Evolutionary conservation across 1,284 basidiomycete species (phyloP).

Genomic region (Exobasidium rhododendri): DNA sequence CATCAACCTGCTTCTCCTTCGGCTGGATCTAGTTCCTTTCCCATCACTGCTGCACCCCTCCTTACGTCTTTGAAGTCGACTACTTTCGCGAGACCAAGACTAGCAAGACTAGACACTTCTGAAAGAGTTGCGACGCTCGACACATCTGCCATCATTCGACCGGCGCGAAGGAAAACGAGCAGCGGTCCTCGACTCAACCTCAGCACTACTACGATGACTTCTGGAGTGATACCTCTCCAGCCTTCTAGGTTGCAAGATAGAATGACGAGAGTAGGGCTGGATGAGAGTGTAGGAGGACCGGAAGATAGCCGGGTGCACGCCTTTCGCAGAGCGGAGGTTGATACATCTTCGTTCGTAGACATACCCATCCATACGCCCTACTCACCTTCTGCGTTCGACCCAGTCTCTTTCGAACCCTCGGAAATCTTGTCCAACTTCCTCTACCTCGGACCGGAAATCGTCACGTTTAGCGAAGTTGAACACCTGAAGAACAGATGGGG

Average conservation of each 20-base stretch:
- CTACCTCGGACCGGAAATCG: slow-evolving; percentile 85
- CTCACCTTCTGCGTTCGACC: not conserved
- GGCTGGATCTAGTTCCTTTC: not conserved
- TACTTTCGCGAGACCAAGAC: slow-evolving; percentile 20
- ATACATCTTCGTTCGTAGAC: no score
- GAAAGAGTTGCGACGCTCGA: slow-evolving; percentile 25
- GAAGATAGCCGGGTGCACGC: not conserved
- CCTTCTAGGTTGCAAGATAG: not conserved
- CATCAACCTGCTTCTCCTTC: not conserved
- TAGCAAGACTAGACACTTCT: slow-evolving; percentile 36
- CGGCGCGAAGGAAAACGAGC: not conserved
- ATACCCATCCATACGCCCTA: no score
- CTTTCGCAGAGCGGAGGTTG: no score
- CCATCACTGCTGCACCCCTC: not conserved
- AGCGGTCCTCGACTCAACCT: not conserved
- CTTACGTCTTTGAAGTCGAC: not conserved
- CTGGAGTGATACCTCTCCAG: no score
- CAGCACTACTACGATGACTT: not conserved
- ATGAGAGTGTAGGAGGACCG: not conserved
- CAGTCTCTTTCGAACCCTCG: slow-evolving; percentile 30
- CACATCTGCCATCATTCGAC: slow-evolving; percentile 5
- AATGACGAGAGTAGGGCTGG: not conserved
- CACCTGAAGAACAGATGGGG: slow-evolving; percentile 68
- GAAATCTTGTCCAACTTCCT: slow-evolving; percentile 81
- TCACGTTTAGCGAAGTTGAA: slow-evolving; percentile 68